Conservation (phyloP, 1,284 basidiomycete genomes). For the Trametes versicolor region DNA sequence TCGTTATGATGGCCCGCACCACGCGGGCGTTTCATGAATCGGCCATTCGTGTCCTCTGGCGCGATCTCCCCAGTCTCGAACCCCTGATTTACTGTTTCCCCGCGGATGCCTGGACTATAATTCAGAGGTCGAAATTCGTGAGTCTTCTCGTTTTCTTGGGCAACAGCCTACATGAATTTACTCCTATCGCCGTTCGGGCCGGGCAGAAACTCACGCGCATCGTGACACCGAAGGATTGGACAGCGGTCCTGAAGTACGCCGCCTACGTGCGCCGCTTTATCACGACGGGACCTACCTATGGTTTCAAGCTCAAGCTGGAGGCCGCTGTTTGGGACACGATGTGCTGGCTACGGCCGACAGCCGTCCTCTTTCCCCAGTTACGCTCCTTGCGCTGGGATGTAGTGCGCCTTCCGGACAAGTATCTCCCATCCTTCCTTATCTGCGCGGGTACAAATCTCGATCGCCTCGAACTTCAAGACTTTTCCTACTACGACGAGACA, state of each 20-base stretch:
- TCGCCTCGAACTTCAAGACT: too few relatives aligned
- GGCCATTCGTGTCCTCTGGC: conserved; percentile 9
- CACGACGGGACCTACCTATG: too few relatives aligned
- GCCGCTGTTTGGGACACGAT: not conserved
- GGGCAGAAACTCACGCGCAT: conserved; percentile 3
- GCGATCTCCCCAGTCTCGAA: not conserved
- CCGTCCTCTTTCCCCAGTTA: too few relatives aligned
- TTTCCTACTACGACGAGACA: too few relatives aligned
- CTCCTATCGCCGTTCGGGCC: not conserved
- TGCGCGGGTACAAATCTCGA: too few relatives aligned
- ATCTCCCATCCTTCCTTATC: too few relatives aligned
- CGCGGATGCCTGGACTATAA: conserved; percentile 1
- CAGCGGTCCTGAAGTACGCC: conserved; percentile 3
- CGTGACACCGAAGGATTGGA: conserved; percentile 9
- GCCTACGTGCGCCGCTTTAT: too few relatives aligned
- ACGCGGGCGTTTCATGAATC: not conserved
- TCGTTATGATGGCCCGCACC: conserved; percentile 7
- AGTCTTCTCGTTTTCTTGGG: not conserved
- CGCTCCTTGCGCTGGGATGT: too few relatives aligned
- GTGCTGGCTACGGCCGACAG: too few relatives aligned
- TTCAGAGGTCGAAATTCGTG: not conserved
- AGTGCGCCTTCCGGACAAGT: too few relatives aligned
- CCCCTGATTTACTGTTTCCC: conserved; percentile 11
- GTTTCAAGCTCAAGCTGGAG: too few relatives aligned
- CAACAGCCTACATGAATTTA: too few relatives aligned